phyloP scores from a whole-genome alignment of 495 filamentous ascomycete species.

The Saxophila tyrrhenica region DNA sequence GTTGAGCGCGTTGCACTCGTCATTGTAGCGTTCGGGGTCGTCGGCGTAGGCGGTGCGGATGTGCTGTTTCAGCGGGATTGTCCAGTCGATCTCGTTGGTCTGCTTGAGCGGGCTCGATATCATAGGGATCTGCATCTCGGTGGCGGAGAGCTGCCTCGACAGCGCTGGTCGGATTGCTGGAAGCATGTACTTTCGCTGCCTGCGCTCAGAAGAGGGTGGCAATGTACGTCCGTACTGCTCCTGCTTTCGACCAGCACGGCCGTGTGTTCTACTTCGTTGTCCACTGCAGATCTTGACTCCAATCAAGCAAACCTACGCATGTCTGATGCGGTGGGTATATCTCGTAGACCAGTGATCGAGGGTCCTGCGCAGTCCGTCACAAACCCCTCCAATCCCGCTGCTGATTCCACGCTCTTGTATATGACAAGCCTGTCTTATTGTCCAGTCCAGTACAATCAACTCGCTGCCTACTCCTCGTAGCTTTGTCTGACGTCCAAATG shows the following conservation, averaged over 20 bases:
- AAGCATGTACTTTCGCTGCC: not conserved
- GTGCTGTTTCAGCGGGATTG: conserved; percentile 83
- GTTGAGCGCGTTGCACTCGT: conserved; percentile 93
- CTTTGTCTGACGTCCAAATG: not conserved
- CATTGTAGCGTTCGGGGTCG: conserved; percentile 85
- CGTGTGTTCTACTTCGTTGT: not conserved
- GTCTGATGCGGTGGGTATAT: too few species aligned
- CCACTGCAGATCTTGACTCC: not conserved
- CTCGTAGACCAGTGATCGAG: not conserved
- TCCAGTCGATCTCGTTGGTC: conserved; percentile 99
- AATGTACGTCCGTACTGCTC: too few species aligned
- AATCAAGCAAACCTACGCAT: not conserved
- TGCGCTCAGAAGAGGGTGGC: not conserved
- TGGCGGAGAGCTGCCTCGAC: not conserved
- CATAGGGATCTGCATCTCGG: conserved; percentile 66
- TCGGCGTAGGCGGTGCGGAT: conserved; percentile 90
- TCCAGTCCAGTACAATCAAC: too few species aligned
- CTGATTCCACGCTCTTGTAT: too few species aligned
- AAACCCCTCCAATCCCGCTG: not conserved
- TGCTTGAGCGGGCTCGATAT: conserved; percentile 89
- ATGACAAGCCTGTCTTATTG: too few species aligned
- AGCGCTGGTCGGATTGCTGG: not conserved
- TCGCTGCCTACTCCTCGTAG: not conserved
- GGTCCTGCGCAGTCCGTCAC: not conserved
- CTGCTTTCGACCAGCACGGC: not conserved